These are phyloP conservation scores for Metschnikowia peoriensis DNA, from an alignment of 805 yeast genomes.

Conservation along the genomic window DNA sequence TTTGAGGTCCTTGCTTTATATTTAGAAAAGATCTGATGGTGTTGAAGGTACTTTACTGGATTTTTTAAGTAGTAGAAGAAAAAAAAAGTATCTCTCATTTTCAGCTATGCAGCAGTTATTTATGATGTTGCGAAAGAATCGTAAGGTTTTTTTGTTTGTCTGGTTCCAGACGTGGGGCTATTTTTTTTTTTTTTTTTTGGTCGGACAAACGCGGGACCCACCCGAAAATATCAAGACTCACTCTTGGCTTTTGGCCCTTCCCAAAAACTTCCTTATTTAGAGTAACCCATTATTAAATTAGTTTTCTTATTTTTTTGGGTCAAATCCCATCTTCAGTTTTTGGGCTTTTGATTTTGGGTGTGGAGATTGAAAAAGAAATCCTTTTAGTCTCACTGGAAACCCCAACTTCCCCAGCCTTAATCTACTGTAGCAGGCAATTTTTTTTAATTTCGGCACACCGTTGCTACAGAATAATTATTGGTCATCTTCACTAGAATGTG, in stretches of 20 bases:
- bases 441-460: too few species aligned
- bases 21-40: neutral
- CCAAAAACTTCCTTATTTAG: neutral
- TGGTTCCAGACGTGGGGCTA: neutral
- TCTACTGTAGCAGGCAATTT: too few species aligned
- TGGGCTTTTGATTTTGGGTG: too few species aligned
- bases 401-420: too few species aligned
- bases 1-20: neutral
- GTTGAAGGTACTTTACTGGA: too few species aligned
- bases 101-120: conserved; percentile 5
- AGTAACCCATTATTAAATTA: too few species aligned
- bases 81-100: neutral
- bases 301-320: too few species aligned
- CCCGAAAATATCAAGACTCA: neutral
- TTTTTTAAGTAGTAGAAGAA: neutral
- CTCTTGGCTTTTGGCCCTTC: neutral
- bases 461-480: too few species aligned
- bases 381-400: too few species aligned
- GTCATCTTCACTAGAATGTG: too few species aligned
- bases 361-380: too few species aligned
- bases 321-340: too few species aligned
- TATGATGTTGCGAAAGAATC: conserved; percentile 8
- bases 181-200: neutral
- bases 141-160: conserved; percentile 4
- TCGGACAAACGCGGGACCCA: conserved; percentile 1